These are phyloP conservation scores for Dendrostoma leiphaemia DNA, from an alignment of 2,329 filamentous ascomycete genomes.

Conservation along the genomic window DNA sequence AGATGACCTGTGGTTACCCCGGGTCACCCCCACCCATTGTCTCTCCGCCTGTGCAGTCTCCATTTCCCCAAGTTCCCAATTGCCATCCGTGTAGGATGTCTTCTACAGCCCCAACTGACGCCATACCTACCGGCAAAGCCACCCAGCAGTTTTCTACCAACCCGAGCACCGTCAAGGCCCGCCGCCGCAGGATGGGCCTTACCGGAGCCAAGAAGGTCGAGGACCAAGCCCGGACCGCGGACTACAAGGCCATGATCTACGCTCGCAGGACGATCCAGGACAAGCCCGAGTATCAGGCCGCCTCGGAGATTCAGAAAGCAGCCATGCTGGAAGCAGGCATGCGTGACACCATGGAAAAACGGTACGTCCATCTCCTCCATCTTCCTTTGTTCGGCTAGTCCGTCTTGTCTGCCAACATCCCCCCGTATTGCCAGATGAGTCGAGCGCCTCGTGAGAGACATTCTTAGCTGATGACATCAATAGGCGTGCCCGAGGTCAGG, in stretches of 20 bases:
- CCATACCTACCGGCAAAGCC: neutral
- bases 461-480: neutral
- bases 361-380: conserved; percentile 8
- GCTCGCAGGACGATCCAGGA: conserved; percentile 5
- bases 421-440: too few species aligned
- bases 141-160: conserved; percentile 26
- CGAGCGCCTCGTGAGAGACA: too few species aligned
- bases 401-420: too few species aligned
- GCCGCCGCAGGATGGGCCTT: conserved; percentile 20
- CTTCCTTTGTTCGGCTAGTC: too few species aligned
- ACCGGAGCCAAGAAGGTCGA: conserved; percentile 1
- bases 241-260: conserved; percentile 21
- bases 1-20: too few species aligned
- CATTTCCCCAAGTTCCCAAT: too few species aligned
- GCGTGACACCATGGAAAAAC: conserved; percentile 12
- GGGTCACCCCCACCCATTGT: too few species aligned
- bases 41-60: too few species aligned
- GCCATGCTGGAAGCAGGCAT: conserved; percentile 14
- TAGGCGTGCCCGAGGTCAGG: conserved; percentile 11
- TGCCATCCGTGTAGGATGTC: too few species aligned
- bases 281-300: conserved; percentile 5
- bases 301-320: conserved; percentile 4
- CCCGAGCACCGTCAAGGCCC: conserved; percentile 23
- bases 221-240: conserved; percentile 9
- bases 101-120: neutral